Percentiles rank a stretch among this genome's conserved stretches.
phyloP scores from a whole-genome alignment of 805 yeast species.

The Teunomyces barrocoloradensis region DNA sequence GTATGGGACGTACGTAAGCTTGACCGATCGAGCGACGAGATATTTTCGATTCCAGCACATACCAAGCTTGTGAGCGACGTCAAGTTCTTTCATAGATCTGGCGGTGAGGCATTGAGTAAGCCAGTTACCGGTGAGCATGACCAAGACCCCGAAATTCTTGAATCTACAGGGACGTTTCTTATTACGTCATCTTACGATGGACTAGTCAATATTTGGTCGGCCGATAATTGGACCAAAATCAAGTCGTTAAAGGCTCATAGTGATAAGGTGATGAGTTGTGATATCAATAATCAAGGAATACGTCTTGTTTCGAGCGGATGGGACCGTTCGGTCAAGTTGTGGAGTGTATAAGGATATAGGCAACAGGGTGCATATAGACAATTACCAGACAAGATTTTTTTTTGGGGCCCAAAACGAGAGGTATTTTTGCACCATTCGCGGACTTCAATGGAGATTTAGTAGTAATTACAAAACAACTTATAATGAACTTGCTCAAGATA shows the following conservation, averaged over 20 bases:
- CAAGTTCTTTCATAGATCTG: conserved; percentile 40
- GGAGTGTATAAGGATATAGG: conserved; percentile 29
- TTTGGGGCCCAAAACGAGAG: too few relatives aligned
- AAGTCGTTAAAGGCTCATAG: conserved; percentile 51
- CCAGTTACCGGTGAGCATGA: conserved; percentile 30
- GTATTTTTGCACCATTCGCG: not conserved
- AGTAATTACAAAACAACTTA: conserved; percentile 16
- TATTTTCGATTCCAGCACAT: conserved; percentile 69
- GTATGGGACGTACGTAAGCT: conserved; percentile 78
- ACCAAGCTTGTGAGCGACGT: conserved; percentile 67
- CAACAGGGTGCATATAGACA: conserved; percentile 3
- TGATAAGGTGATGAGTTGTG: conserved; percentile 74
- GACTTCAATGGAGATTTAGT: not conserved
- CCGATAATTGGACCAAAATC: conserved; percentile 66
- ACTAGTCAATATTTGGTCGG: conserved; percentile 53
- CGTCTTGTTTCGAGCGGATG: conserved; percentile 68
- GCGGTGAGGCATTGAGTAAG: conserved; percentile 12
- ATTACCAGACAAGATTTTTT: not conserved
- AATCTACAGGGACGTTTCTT: conserved; percentile 46
- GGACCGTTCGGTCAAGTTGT: conserved; percentile 76
- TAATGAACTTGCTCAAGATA: conserved; percentile 82
- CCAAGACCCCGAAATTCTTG: conserved; percentile 25
- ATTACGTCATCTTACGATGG: conserved; percentile 73
- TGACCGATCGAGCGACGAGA: conserved; percentile 27
- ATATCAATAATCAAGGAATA: conserved; percentile 43